These are phyloP conservation scores for Hypoxylon perforatum DNA, from an alignment of 495 filamentous ascomycete species.

Conservation along the genomic window DNA sequence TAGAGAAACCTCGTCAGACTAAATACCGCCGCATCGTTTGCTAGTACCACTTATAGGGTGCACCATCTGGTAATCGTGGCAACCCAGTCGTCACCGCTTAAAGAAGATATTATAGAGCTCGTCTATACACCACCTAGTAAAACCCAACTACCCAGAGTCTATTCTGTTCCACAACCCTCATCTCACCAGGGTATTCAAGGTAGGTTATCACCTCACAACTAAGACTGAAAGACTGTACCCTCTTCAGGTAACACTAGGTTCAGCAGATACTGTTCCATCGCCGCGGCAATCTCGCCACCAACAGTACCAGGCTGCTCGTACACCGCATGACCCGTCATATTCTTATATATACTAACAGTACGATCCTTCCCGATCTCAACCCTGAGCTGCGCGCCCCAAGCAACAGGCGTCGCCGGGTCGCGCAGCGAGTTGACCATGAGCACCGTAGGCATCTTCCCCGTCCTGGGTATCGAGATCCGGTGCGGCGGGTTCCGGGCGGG, in stretches of 20 bases:
- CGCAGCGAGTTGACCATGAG: constrained; percentile 44
- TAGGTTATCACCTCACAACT: background rate
- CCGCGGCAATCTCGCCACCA: constrained; percentile 11
- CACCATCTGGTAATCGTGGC: too few relatives aligned
- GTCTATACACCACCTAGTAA: too few relatives aligned
- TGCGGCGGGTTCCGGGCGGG: constrained; percentile 35
- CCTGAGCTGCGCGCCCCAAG: constrained; percentile 40
- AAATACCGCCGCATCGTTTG: too few relatives aligned
- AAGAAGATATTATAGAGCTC: too few relatives aligned
- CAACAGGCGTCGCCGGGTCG: constrained; percentile 41
- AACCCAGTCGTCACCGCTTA: too few relatives aligned
- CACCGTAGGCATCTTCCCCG: constrained; percentile 11
- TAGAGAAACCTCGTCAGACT: too few relatives aligned
- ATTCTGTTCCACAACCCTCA: background rate
- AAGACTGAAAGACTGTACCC: constrained; percentile 10
- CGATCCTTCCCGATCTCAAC: constrained; percentile 28
- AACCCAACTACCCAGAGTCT: background rate
- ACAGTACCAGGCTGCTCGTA: constrained; percentile 26
- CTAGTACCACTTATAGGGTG: too few relatives aligned
- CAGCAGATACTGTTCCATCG: constrained; percentile 18
- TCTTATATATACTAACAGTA: constrained; percentile 37
- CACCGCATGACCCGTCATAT: constrained; percentile 44
- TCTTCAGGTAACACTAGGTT: constrained; percentile 15
- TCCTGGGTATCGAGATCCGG: constrained; percentile 1
- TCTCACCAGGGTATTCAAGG: background rate